Conservation (phyloP, 2,329 filamentous ascomycete genomes). For the Triangularia setosa region DNA sequence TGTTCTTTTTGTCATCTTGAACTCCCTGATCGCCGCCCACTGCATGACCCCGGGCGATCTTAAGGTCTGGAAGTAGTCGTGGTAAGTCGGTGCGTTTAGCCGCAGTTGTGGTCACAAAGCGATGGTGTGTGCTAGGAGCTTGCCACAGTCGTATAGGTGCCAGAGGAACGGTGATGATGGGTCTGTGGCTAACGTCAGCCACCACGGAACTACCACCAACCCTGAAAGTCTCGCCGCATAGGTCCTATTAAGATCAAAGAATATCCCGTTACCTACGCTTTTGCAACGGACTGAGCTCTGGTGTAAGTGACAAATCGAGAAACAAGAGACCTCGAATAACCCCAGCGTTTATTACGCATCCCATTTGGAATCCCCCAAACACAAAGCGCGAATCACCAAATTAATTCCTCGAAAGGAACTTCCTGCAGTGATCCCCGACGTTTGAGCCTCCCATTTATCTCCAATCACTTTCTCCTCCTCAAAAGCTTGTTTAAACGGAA, state of each 20-base stretch:
- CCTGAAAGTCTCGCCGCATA: too few relatives aligned
- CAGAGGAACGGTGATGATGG: not conserved
- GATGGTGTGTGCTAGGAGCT: not conserved
- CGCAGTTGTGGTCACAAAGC: not conserved
- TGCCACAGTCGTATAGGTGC: not conserved
- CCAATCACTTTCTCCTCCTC: not conserved
- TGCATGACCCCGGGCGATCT: conserved; percentile 12
- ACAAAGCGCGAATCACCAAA: not conserved
- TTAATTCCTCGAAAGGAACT: not conserved
- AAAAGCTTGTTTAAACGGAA: not conserved
- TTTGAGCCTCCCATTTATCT: not conserved
- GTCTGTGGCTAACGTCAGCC: not conserved
- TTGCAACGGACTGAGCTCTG: too few relatives aligned
- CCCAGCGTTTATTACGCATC: not conserved
- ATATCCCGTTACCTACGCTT: not conserved
- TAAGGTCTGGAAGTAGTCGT: not conserved
- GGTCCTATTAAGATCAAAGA: too few relatives aligned
- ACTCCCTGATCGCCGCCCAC: conserved; percentile 4
- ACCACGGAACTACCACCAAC: not conserved
- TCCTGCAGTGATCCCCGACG: not conserved
- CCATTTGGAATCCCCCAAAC: not conserved
- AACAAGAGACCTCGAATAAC: not conserved
- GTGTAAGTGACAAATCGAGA: too few relatives aligned
- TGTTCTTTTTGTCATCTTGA: not conserved
- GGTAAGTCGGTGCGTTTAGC: not conserved